Evolutionary conservation across 768 basidiomycete genomes (phyloP), one percentile per base, ranked within the genome.

Genomic region (Pleurotus sapidus): DNA sequence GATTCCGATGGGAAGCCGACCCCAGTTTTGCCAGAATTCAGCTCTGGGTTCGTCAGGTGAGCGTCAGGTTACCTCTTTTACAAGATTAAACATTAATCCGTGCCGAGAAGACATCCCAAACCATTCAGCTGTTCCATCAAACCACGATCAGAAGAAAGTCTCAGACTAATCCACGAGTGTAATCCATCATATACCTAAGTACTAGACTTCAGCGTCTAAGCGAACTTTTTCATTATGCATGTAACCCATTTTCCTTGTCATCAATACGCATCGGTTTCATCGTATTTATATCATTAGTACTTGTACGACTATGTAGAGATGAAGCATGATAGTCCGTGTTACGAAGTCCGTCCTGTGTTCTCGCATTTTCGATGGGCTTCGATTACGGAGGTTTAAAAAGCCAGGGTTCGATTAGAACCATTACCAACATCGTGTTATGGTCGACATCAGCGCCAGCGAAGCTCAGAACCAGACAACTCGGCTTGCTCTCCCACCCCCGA

Each of bases 121-220:
- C 77, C 77, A 45, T 83, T 83, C 66, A 65, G 56, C 38, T 83
- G 79, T 60, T 62, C 64, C 49, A 80, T 84, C 55, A 72, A 65
- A 42, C 76, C 81, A 34, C 79, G 82, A 53, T 75, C 70, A 45
- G 65, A 68, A 47, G 63, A 69, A 14, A 54, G 51, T 38, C 18
- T 54, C 18, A 54, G 23, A 24, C 18, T 54, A 9, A 39, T 54
- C 20, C 51, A 42, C n/a, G 51, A 42, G 14, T 54, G 39, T 24
- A 40, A n/a, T 54, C 30, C 23, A 40, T 48, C 23, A 14, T 34
- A 34, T 34, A 34, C 30, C 8, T 11, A 34, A 34, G 30, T 34
- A 11, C 8, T 9, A 11, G 30, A 34, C 30, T 34, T 34, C 30
- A 34, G 30, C 11, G 30, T 34, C 30, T 9, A 34, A 34, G 30